These are phyloP conservation scores for Diplocarpon mali DNA, from an alignment of 2,329 filamentous ascomycete species.

Conservation along the genomic window DNA sequence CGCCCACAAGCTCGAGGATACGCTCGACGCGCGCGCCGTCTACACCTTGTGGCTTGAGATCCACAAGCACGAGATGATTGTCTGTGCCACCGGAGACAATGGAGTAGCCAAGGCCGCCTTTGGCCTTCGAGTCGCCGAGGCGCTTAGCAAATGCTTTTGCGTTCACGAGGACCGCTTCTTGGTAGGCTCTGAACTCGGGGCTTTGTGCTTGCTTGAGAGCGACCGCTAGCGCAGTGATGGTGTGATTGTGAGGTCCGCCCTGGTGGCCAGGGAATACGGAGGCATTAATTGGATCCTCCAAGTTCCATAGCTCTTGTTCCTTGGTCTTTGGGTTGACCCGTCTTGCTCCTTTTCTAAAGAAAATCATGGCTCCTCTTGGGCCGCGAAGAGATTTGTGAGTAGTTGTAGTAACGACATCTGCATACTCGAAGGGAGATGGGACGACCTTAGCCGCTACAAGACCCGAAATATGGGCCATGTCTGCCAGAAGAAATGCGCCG, in stretches of 20 bases:
- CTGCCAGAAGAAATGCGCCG: slow-evolving; percentile 83
- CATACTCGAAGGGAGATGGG: slow-evolving; percentile 76
- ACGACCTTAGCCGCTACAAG: slow-evolving; percentile 86
- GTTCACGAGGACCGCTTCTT: slow-evolving; percentile 81
- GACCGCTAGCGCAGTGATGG: slow-evolving; percentile 89
- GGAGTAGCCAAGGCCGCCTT: slow-evolving; percentile 71
- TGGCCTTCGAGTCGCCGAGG: slow-evolving; percentile 52
- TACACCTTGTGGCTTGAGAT: slow-evolving; percentile 78
- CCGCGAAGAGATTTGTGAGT: slow-evolving; percentile 96
- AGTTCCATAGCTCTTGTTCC: slow-evolving; percentile 75
- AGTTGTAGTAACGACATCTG: slow-evolving; percentile 94
- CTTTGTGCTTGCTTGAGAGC: slow-evolving; percentile 88
- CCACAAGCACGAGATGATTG: slow-evolving; percentile 89
- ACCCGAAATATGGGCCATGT: slow-evolving; percentile 97
- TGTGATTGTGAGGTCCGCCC: slow-evolving; percentile 97
- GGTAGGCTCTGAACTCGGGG: slow-evolving; percentile 85
- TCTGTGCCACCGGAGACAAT: slow-evolving; percentile 92
- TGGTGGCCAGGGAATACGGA: slow-evolving; percentile 98
- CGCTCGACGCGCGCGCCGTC: slow-evolving; percentile 87
- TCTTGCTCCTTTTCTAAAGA: slow-evolving; percentile 88
- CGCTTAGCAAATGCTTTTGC: slow-evolving; percentile 73
- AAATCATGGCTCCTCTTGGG: slow-evolving; percentile 93
- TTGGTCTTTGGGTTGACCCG: slow-evolving; percentile 76
- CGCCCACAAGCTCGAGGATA: slow-evolving; percentile 81
- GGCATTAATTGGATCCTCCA: slow-evolving; percentile 87